Evolutionary conservation across 2,329 filamentous ascomycete species (phyloP).

Genomic region (Paecilomyces fulvus): DNA sequence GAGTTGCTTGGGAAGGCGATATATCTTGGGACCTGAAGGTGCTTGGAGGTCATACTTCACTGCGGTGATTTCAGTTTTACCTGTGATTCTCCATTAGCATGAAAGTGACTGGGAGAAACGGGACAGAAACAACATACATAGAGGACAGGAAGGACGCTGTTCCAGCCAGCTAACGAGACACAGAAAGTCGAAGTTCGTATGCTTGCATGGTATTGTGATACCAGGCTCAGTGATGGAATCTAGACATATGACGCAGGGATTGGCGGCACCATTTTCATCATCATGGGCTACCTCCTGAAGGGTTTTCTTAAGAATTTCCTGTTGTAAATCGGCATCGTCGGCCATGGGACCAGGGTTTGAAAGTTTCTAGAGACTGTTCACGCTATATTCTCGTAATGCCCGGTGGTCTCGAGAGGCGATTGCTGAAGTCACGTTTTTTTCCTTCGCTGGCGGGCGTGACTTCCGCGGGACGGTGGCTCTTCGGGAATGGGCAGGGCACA

Average conservation of each 20-base stretch:
- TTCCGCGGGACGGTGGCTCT: background rate
- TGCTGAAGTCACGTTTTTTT: constrained; percentile 13
- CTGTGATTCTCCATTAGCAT: constrained; percentile 20
- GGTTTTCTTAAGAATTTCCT: constrained; percentile 37
- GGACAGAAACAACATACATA: constrained; percentile 53
- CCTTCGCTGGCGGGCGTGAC: background rate
- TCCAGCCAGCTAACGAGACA: constrained; percentile 79
- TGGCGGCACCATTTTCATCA: constrained; percentile 23
- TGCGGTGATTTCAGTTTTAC: constrained; percentile 45
- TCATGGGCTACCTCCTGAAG: constrained; percentile 35
- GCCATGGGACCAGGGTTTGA: constrained; percentile 18
- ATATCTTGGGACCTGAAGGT: constrained; percentile 48
- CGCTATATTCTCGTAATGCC: background rate
- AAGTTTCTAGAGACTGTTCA: background rate
- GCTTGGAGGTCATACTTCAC: constrained; percentile 59
- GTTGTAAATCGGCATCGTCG: constrained; percentile 33
- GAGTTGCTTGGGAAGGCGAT: constrained; percentile 39
- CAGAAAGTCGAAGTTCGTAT: constrained; percentile 74
- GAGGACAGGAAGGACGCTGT: constrained; percentile 62
- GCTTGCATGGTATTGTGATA: constrained; percentile 65
- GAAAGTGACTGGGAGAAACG: background rate
- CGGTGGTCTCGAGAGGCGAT: background rate
- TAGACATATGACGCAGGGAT: constrained; percentile 80
- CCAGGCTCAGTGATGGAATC: constrained; percentile 65
- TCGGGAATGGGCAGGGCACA: background rate